Conservation (phyloP, 2,329 filamentous ascomycete genomes). For the Elsinoe necatrix region DNA sequence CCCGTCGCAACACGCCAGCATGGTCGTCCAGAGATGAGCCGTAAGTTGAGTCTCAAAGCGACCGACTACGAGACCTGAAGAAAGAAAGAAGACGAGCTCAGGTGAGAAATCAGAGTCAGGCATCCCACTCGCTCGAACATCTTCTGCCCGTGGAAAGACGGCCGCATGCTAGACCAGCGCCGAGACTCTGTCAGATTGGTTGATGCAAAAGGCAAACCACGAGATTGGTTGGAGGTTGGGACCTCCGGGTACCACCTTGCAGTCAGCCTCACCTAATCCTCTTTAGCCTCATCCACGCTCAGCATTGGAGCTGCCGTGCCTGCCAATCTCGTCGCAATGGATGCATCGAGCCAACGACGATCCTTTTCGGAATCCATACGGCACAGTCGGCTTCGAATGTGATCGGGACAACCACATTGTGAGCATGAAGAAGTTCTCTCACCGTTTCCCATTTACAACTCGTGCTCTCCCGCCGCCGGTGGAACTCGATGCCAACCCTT, state of each 20-base stretch:
- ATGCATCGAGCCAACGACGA: neutral
- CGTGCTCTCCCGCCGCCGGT: neutral
- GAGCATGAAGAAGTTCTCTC: neutral
- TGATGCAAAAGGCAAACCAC: neutral
- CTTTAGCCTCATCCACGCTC: neutral
- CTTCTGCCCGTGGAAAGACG: neutral
- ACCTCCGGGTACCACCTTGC: neutral
- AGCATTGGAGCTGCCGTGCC: neutral
- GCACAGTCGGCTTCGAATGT: neutral
- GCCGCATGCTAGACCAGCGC: slow-evolving; percentile 9
- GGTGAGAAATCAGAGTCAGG: slow-evolving; percentile 10
- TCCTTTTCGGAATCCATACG: neutral
- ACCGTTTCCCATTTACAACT: neutral
- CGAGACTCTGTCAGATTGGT: slow-evolving; percentile 10
- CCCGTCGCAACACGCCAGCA: neutral
- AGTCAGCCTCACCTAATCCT: slow-evolving; percentile 9
- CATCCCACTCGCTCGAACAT: neutral
- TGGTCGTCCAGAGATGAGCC: neutral
- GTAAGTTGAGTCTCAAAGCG: neutral
- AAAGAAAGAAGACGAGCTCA: neutral
- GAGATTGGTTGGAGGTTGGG: slow-evolving; percentile 4
- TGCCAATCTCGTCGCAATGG: slow-evolving; percentile 3
- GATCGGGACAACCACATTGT: neutral
- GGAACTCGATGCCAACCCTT: neutral
- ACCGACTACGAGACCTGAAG: neutral